Evolutionary conservation across 2,329 filamentous ascomycete species (phyloP), one percentile per base, ranked within the genome.

Genomic region (Aaosphaeria pasadenensis): DNA sequence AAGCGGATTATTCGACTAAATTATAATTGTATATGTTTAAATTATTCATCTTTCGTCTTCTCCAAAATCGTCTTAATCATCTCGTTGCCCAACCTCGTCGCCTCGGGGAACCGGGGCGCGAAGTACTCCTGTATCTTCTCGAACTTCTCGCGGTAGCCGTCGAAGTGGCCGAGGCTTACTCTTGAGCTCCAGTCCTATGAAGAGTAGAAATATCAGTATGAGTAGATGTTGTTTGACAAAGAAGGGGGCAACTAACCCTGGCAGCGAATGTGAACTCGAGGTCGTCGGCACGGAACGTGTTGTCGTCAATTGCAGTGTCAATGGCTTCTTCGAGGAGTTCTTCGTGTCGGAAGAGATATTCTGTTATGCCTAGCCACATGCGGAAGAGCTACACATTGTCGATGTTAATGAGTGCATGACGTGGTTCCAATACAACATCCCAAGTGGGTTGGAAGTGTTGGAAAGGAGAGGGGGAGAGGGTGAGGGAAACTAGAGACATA

Each of bases 201-300:
- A 43, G 7, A 41, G n/a, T 7, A 35, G 32, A 33, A 17, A 40
- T 6, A 24, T 40, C 17, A 40, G 39, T 17, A 41, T 36, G 28
- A 9, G 17, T 7, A 39, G 24, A 9, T 17, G 30, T 38, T 7
- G n/a, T n/a, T 7, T 36, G 33, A 38, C 31, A 30, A 36, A 30
- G 42, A n/a, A 30, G 7, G 33, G 13, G 11, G 42, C 30, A 36
- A 38, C 48, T 40, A 68, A 82, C 79, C 47, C 91, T 79, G 29
- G 95, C 95, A 1, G 94, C 95, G 74, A 99, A 97, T 0, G 92
- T 96, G 66, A 99, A 99, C 71, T 99, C 94, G 48, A 99, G 77
- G 68, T 99, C 94, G 64, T 99, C 94, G 28, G 87, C 88, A n/a
- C 94, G 82, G 74, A 96, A 99, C 0, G 87, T 92, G 59, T 88